Percentiles rank a stretch among this genome's conserved stretches.
phyloP scores from a whole-genome alignment of 352 stramenopile genomes.

The Phytophthora idaei region DNA sequence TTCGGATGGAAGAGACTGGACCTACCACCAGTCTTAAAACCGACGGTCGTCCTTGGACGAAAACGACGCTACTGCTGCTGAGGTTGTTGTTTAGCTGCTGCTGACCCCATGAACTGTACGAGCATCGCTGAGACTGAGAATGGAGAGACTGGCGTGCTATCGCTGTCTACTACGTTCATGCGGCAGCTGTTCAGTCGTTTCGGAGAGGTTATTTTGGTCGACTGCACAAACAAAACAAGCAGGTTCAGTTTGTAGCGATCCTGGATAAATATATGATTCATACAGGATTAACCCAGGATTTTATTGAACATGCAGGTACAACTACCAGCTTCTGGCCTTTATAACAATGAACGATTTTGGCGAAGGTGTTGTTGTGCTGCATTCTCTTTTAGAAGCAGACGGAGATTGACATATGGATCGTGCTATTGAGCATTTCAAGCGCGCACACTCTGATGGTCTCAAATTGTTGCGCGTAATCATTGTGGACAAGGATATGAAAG shows the following conservation, averaged over 20 bases:
- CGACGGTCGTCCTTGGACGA: neutral
- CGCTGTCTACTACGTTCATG: constrained; percentile 10
- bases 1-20: too few relatives aligned
- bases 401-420: constrained; percentile 1
- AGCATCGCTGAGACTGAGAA: neutral
- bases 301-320: constrained; percentile 10
- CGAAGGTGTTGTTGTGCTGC: constrained; percentile 8
- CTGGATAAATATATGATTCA: neutral
- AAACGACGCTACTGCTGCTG: constrained; percentile 1
- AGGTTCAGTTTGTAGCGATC: neutral
- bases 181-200: constrained; percentile 7
- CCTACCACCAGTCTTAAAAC: too few relatives aligned
- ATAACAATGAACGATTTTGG: constrained; percentile 27
- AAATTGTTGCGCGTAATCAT: neutral
- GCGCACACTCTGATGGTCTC: neutral
- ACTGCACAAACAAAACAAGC: constrained; percentile 24
- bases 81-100: neutral
- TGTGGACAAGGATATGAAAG: too few relatives aligned
- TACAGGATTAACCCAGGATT: neutral
- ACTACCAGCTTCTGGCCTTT: constrained; percentile 23
- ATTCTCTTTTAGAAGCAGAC: constrained; percentile 5
- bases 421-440: neutral
- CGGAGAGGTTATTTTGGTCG: constrained; percentile 12
- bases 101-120: constrained; percentile 4
- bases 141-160: constrained; percentile 16